Conservation (phyloP, 2,329 filamentous ascomycete species). For the Neocatenulostroma microsporum region DNA sequence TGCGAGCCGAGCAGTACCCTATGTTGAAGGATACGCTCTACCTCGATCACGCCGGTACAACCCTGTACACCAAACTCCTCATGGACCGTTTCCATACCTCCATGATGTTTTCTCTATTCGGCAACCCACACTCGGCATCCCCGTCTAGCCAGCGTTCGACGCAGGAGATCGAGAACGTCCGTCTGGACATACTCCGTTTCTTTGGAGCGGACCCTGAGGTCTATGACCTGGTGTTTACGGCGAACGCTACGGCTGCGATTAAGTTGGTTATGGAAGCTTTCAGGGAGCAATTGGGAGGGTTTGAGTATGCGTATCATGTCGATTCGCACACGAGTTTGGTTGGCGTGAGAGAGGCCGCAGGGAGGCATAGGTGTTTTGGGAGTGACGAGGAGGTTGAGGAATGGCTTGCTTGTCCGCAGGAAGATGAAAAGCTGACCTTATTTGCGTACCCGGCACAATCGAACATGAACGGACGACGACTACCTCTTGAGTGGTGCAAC, state of each 20-base stretch:
- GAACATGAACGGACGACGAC: constrained; percentile 33
- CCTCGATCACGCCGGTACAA: constrained; percentile 35
- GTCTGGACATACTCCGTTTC: constrained; percentile 51
- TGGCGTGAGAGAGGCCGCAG: constrained; percentile 28
- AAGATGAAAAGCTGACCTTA: constrained; percentile 34
- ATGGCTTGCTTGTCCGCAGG: too few species aligned
- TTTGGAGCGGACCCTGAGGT: constrained; percentile 52
- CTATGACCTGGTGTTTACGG: constrained; percentile 55
- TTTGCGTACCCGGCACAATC: constrained; percentile 35
- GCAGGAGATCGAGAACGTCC: constrained; percentile 47
- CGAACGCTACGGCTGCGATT: constrained; percentile 56
- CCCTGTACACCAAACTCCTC: constrained; percentile 20
- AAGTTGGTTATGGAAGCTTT: constrained; percentile 55
- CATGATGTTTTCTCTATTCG: constrained; percentile 54
- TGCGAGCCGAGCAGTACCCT: constrained; percentile 36
- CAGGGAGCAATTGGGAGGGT: constrained; percentile 45
- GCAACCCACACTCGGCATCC: constrained; percentile 62
- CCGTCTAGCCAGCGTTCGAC: constrained; percentile 51
- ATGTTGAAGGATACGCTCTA: constrained; percentile 39
- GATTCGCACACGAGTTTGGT: constrained; percentile 55
- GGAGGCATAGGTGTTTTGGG: constrained; percentile 32
- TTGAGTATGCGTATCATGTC: constrained; percentile 55
- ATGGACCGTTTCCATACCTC: constrained; percentile 29
- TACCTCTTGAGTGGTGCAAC: too few species aligned
- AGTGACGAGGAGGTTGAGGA: constrained; percentile 34